These are phyloP conservation scores for Hordeum vulgare DNA, from an alignment of 176 grass and related monocot species.

Conservation along the genomic window DNA sequence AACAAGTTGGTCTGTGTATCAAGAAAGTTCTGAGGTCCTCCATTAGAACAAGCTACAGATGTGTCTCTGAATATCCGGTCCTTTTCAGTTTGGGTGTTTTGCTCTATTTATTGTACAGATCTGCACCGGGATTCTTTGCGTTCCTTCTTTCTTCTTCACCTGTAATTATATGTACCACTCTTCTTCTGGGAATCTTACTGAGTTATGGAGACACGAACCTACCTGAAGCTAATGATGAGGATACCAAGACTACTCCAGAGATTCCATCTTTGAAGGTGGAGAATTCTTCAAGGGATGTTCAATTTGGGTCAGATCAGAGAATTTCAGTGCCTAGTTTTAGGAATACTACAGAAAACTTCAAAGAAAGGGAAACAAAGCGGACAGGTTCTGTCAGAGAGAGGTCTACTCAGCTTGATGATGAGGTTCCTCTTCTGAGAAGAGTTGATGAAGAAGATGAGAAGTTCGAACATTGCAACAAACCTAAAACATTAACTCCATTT, in stretches of 20 bases:
- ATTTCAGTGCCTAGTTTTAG: constrained; percentile 19
- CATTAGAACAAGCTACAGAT: constrained; percentile 51
- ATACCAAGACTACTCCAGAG: constrained; percentile 7
- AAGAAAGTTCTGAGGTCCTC: constrained; percentile 55
- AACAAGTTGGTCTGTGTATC: constrained; percentile 32
- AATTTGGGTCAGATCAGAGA: constrained; percentile 26
- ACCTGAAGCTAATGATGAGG: constrained; percentile 39
- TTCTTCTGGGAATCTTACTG: constrained; percentile 80
- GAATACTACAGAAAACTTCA: background rate
- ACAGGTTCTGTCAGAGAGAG: constrained; percentile 19
- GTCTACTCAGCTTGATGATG: constrained; percentile 28
- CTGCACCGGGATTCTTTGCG: constrained; percentile 47
- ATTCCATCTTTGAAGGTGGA: constrained; percentile 36
- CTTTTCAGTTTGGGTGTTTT: constrained; percentile 39
- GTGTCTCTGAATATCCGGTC: constrained; percentile 46
- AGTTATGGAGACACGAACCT: constrained; percentile 57
- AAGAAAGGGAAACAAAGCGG: constrained; percentile 19
- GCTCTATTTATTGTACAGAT: constrained; percentile 64
- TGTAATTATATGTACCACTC: constrained; percentile 66
- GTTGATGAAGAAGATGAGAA: constrained; percentile 34
- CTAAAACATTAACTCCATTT: constrained; percentile 32
- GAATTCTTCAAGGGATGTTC: constrained; percentile 28
- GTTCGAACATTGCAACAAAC: background rate
- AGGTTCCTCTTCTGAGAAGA: constrained; percentile 37
- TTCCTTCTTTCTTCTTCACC: constrained; percentile 72